A percentile compares a stretch with the other conserved stretches of the same genome.
These are phyloP conservation scores for Thymus mandschuricus DNA, from an alignment of 257 asterid species.

Conservation along the genomic window DNA sequence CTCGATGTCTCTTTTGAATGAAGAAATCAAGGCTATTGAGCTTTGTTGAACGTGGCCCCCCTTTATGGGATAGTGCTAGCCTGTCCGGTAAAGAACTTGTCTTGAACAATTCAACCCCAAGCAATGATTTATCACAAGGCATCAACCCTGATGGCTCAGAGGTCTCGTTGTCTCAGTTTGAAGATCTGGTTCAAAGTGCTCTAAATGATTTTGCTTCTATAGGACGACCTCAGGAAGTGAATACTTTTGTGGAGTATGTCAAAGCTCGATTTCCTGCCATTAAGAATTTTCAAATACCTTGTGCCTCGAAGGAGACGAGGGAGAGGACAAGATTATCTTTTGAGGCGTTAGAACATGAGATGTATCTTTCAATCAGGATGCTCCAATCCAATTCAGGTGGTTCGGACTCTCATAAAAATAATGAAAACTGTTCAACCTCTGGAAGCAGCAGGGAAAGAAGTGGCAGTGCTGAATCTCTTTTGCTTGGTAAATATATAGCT, in stretches of 20 bases:
- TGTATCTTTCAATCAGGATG: slow-evolving; percentile 56
- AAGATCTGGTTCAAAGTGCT: slow-evolving; percentile 65
- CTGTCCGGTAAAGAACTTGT: slow-evolving; percentile 60
- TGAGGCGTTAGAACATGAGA: slow-evolving; percentile 67
- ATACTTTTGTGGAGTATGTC: slow-evolving; percentile 61
- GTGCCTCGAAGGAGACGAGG: slow-evolving; percentile 35
- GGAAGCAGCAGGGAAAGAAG: slow-evolving; percentile 42
- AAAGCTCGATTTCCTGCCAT: slow-evolving; percentile 63
- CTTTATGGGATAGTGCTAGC: slow-evolving; percentile 71
- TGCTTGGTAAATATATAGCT: slow-evolving; percentile 84
- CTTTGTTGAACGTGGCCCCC: slow-evolving; percentile 67
- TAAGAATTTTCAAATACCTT: slow-evolving; percentile 55
- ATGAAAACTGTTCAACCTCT: slow-evolving; percentile 39
- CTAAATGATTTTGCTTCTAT: slow-evolving; percentile 63
- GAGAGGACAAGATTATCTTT: slow-evolving; percentile 47
- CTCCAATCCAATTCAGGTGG: slow-evolving; percentile 37
- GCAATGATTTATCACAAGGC: slow-evolving; percentile 40
- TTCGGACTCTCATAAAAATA: slow-evolving; percentile 32
- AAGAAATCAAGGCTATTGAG: slow-evolving; percentile 95
- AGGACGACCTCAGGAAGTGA: slow-evolving; percentile 66
- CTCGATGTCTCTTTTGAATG: slow-evolving; percentile 37
- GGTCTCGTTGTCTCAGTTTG: slow-evolving; percentile 52
- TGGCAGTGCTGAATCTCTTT: slow-evolving; percentile 48
- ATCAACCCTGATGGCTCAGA: slow-evolving; percentile 40
- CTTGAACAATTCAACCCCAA: slow-evolving; percentile 35